Base-by-base conservation (phyloP, 257 asterid species). In the Buddleja alternifolia region DNA sequence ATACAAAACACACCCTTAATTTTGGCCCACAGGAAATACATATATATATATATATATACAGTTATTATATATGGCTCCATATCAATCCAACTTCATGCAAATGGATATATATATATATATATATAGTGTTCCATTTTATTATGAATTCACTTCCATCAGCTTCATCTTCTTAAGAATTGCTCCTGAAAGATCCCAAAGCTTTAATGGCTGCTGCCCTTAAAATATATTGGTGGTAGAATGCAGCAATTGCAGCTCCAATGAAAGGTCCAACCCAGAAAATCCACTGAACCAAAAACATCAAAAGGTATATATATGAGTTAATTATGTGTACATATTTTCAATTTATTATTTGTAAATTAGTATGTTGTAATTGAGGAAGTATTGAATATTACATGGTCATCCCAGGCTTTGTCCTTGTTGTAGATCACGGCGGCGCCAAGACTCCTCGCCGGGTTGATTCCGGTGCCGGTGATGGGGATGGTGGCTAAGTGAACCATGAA, bases 181-280 rank as follows among this genome's bases (percentile, higher is more conserved):
- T 88, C 76, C 95, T 85, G 82, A 83, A 85, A 11, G 92, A 88
- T 16, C 92, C 95, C 47, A 88, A 75, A 44, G 88, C 92, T 55
- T 88, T 88, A 42, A 85, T 63, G 70, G 90, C 88, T 0, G 61
- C 67, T 1, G 90, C 95, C 69, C 95, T 72, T 23, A 88, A 80
- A 32, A 88, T 73, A 69, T 67, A 84, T 12, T 83, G 86, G 41
- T 88, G 95, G 77, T 88, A 88, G 75, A 88, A 48, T 10, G 95
- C 88, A 14, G 95, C 95, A 40, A 79, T 79, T 15, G 86, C 86
- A 44, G 95, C 95, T 77, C 95, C 95, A 3, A 88, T 4, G 63
- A 88, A 80, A 6, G 95, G 95, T 19, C 95, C 95, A 24, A 85
- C 90, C 95, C 95, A 88, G 81, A 88, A 88, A 2, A 85, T 82